phyloP scores from a whole-genome alignment of 192 early-diverging fungal species.

The Linnemannia hyalina region DNA sequence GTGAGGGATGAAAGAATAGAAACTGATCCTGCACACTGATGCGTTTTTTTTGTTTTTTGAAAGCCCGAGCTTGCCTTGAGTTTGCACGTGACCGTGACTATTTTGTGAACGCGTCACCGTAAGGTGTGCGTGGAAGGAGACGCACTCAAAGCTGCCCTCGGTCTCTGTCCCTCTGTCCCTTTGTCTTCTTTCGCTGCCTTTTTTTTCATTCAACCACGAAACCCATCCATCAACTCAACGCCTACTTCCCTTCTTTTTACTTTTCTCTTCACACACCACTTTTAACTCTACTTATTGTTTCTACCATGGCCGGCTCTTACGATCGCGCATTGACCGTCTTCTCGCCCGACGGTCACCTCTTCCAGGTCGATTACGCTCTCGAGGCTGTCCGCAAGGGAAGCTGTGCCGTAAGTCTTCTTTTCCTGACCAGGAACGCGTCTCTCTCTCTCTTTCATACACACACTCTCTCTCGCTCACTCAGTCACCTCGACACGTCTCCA shows the following conservation, averaged over 20 bases:
- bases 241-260: conserved; percentile 1
- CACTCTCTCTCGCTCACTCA: neutral
- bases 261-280: neutral
- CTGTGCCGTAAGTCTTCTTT: conserved; percentile 84
- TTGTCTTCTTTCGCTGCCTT: neutral
- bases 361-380: conserved; percentile 99
- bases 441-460: neutral
- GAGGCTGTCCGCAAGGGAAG: conserved; percentile 98
- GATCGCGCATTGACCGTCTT: conserved; percentile 94
- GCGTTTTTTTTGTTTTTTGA: neutral
- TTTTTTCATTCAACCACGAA: conserved; percentile 2
- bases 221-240: neutral
- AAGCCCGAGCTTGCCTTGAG: neutral
- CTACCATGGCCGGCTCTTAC: conserved; percentile 58
- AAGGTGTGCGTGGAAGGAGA: neutral
- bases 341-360: conserved; percentile 98
- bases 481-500: neutral
- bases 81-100: neutral
- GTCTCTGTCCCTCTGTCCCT: neutral
- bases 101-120: conserved; percentile 20
- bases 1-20: neutral
- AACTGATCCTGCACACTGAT: neutral
- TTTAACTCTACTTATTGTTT: neutral
- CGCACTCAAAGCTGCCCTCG: neutral
- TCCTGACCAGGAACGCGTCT: conserved; percentile 8